Percentiles rank a stretch among this genome's conserved stretches.
These are phyloP conservation scores for Marsdenia floribunda DNA, from an alignment of 257 asterid species.

Conservation along the genomic window DNA sequence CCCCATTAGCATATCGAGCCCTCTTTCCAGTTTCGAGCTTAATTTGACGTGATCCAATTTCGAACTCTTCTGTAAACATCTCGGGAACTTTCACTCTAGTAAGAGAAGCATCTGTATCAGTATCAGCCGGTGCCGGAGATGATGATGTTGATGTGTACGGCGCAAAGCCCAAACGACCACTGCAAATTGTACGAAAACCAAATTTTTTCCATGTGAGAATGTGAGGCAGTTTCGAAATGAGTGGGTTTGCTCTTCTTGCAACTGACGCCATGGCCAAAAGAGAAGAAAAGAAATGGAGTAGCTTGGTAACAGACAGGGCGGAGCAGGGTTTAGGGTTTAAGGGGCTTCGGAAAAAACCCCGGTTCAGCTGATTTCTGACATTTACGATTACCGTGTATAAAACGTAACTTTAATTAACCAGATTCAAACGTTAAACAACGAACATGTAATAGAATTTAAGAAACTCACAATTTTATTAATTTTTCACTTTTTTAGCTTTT, in stretches of 20 bases:
- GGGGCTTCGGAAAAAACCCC: not conserved
- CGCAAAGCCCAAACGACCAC: conserved; percentile 55
- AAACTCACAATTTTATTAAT: too few relatives aligned
- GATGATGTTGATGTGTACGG: conserved; percentile 26
- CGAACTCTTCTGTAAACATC: conserved; percentile 75
- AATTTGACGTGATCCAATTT: conserved; percentile 59
- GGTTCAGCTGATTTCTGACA: too few relatives aligned
- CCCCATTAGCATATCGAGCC: conserved; percentile 89
- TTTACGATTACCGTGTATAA: too few relatives aligned
- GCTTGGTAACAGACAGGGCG: not conserved
- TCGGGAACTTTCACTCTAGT: conserved; percentile 64
- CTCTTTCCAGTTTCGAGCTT: conserved; percentile 77
- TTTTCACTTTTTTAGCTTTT: too few relatives aligned
- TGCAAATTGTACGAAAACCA: conserved; percentile 52
- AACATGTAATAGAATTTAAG: too few relatives aligned
- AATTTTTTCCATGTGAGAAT: conserved; percentile 54
- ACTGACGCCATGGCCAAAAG: conserved; percentile 50
- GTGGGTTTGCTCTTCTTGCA: conserved; percentile 53
- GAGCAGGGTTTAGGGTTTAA: conserved; percentile 7
- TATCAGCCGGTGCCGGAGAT: conserved; percentile 32
- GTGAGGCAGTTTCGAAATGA: conserved; percentile 47
- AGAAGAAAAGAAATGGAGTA: conserved; percentile 17
- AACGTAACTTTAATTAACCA: too few relatives aligned
- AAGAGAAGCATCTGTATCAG: conserved; percentile 34
- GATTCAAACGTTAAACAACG: too few relatives aligned